phyloP scores from a whole-genome alignment of 108 stramenopile genomes.

The Skeletonema costatum region DNA sequence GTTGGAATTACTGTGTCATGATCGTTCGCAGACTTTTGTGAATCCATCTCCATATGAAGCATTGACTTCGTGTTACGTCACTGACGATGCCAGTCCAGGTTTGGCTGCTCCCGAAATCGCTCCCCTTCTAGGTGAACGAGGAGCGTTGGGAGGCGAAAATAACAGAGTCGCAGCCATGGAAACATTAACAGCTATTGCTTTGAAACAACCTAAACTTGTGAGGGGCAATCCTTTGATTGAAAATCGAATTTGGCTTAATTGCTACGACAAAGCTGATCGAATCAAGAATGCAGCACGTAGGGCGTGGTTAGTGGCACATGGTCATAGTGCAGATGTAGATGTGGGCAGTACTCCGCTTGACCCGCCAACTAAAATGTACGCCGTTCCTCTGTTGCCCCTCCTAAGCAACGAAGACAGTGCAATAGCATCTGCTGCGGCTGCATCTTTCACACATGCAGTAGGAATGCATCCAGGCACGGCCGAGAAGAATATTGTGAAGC shows the following conservation, averaged over 20 bases:
- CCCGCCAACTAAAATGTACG: constrained; percentile 82
- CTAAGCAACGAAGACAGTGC: constrained; percentile 59
- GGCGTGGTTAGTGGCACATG: constrained; percentile 66
- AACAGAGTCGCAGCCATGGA: constrained; percentile 78
- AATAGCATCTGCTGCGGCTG: constrained; percentile 73
- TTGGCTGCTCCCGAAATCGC: constrained; percentile 74
- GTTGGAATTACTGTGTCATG: constrained; percentile 78
- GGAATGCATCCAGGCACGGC: constrained; percentile 67
- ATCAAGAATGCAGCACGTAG: constrained; percentile 66
- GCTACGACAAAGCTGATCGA: constrained; percentile 66
- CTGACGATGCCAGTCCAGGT: constrained; percentile 42
- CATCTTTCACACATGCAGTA: constrained; percentile 67
- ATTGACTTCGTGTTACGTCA: constrained; percentile 70
- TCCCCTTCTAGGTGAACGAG: constrained; percentile 77
- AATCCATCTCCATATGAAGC: constrained; percentile 83
- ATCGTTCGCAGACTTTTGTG: constrained; percentile 77
- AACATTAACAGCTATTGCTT: constrained; percentile 66
- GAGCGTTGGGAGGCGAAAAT: constrained; percentile 74
- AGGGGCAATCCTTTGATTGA: constrained; percentile 85
- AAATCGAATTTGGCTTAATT: constrained; percentile 85
- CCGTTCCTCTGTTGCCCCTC: constrained; percentile 79
- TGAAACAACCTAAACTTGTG: constrained; percentile 57
- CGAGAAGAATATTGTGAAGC: constrained; percentile 63
- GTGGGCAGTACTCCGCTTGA: constrained; percentile 23
- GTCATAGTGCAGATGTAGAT: constrained; percentile 36